Evolutionary conservation across 2,329 filamentous ascomycete genomes (phyloP).

Genomic region (Didymellaceae sp.): DNA sequence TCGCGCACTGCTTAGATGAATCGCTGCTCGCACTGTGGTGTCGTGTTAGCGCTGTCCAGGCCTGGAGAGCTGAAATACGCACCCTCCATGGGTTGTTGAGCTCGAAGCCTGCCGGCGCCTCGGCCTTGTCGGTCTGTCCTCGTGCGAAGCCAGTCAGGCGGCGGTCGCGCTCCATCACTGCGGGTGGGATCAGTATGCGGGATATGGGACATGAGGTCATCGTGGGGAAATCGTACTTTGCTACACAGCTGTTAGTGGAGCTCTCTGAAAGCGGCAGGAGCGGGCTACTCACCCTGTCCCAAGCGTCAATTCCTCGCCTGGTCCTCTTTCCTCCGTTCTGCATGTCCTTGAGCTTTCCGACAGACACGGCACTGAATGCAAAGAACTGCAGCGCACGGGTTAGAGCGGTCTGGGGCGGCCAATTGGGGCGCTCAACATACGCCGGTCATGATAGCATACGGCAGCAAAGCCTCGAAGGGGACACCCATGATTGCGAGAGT

Average conservation of each 20-base stretch:
- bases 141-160: slow-evolving; percentile 66
- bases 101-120: slow-evolving; percentile 68
- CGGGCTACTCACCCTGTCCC: slow-evolving; percentile 65
- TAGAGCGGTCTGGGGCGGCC: slow-evolving; percentile 20
- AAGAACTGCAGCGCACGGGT: slow-evolving; percentile 60
- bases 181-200: slow-evolving; percentile 37
- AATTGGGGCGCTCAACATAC: slow-evolving; percentile 53
- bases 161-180: slow-evolving; percentile 72
- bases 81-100: slow-evolving; percentile 73
- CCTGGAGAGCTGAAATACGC: slow-evolving; percentile 34
- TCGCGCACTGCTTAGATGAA: slow-evolving; percentile 37
- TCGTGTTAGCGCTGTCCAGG: slow-evolving; percentile 30
- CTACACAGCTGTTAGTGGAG: slow-evolving; percentile 54
- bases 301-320: slow-evolving; percentile 66
- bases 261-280: slow-evolving; percentile 14
- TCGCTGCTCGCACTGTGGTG: slow-evolving; percentile 46
- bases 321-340: slow-evolving; percentile 68
- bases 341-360: slow-evolving; percentile 64
- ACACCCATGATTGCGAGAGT: slow-evolving; percentile 63
- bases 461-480: slow-evolving; percentile 69
- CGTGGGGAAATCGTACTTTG: slow-evolving; percentile 58
- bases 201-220: slow-evolving; percentile 43
- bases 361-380: slow-evolving; percentile 63
- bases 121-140: slow-evolving; percentile 66
- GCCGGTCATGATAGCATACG: slow-evolving; percentile 67